Evolutionary conservation across 768 basidiomycete genomes (phyloP), one percentile per base, ranked within the genome.

Genomic region (Phaeotremella fagi): DNA sequence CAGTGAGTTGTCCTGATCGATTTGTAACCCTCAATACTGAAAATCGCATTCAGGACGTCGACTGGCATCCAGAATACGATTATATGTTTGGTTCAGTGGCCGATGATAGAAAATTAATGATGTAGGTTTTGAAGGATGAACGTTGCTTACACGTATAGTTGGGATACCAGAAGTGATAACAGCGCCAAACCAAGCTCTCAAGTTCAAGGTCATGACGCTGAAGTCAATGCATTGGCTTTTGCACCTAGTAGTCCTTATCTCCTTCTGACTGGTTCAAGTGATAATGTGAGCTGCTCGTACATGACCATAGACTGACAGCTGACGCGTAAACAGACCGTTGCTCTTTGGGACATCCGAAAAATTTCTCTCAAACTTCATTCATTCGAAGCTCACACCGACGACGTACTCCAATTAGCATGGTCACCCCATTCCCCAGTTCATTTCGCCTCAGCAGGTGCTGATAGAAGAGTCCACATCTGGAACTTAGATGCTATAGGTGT

Each of bases 381-480:
- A 15, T 98, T 99, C 72, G 87, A 91, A 69, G 84, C 85, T 3
- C 95, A 99, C 74, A 85, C 85, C 0, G 94, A 95, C 65, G 94
- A 97, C 74, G 90, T 99, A 23, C 82, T 97, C 23, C 88, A 91
- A 63, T 78, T 98, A 27, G 79, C 88, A 9, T 99, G 95, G 94
- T 98, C 95, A 4, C 94, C 95, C 3, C 88, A 88, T 63, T 87
- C 86, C 62, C 80, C 85, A 3, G 90, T 88, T 7, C 81, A 98
- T 45, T 98, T 99, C 60, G 94, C 94, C 0, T 94, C 90, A 2
- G 90, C 90, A 1, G 90, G 89, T 2, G 86, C 89, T 56, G 95
- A 99, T 72, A 82, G 95, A 37, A 80, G 95, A 9, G 82, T 99
- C 58, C 92, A 95, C 64, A 78, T 98, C 44, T 99, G 95, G 95